A percentile compares a stretch with the other conserved stretches of the same genome.
phyloP scores from a whole-genome alignment of 192 early-diverging fungal species.

The Coemansia sp. region DNA sequence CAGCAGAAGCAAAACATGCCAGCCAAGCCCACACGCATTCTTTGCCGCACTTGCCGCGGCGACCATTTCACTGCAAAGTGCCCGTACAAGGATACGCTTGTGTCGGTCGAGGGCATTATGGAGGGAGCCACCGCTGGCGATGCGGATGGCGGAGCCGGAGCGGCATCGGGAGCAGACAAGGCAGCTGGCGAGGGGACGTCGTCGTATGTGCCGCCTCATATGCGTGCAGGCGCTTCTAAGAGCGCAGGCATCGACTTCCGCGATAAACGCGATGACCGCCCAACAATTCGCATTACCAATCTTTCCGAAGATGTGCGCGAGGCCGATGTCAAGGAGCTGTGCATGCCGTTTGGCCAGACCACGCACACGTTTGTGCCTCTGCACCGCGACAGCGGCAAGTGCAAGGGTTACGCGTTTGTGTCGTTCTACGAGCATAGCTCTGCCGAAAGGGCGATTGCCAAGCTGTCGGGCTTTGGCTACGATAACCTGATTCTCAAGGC shows the following conservation, averaged over 20 bases:
- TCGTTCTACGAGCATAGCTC: slow-evolving; percentile 79
- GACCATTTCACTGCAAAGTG: slow-evolving; percentile 96
- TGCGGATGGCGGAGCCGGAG: not conserved
- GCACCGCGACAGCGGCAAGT: slow-evolving; percentile 79
- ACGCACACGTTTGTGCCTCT: slow-evolving; percentile 84
- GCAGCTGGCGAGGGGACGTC: slow-evolving; percentile 12
- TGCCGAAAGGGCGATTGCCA: slow-evolving; percentile 81
- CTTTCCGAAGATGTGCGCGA: slow-evolving; percentile 93
- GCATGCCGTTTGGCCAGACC: slow-evolving; percentile 82
- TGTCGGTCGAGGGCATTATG: slow-evolving; percentile 74
- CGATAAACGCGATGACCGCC: slow-evolving; percentile 67
- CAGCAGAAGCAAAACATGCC: slow-evolving; percentile 60
- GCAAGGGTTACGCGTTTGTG: slow-evolving; percentile 97
- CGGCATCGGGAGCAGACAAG: slow-evolving; percentile 34
- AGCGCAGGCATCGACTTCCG: slow-evolving; percentile 32
- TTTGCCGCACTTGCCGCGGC: slow-evolving; percentile 95
- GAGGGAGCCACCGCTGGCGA: not conserved
- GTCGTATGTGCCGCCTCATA: slow-evolving; percentile 88
- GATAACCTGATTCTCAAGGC: slow-evolving; percentile 93
- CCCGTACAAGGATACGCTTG: slow-evolving; percentile 96
- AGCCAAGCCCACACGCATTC: slow-evolving; percentile 78
- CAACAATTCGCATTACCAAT: slow-evolving; percentile 92
- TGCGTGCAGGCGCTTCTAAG: slow-evolving; percentile 65
- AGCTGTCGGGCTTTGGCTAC: slow-evolving; percentile 94
- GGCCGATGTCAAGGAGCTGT: slow-evolving; percentile 85